Evolutionary conservation across 148 eudicot species (phyloP), one percentile per base, ranked within the genome.

Genomic region (Polygonum aviculare): DNA sequence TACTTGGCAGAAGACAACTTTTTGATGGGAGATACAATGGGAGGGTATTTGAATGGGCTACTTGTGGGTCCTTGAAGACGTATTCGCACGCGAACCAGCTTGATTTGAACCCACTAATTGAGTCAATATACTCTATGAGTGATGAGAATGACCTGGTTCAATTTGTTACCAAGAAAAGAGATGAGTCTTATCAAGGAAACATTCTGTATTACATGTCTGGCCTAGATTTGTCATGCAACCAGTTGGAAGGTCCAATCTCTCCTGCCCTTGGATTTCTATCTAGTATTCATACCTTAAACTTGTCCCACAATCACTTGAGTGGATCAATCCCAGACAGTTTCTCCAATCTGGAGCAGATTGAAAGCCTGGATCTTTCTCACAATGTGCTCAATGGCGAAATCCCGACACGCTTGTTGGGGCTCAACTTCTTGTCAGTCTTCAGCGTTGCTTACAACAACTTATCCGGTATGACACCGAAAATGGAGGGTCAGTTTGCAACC

Each of bases 151-250:
- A 62, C 39, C 15, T 62, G 39, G 39, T 62, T 62, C 69, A 62
- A 55, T 79, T 79, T 51, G 63, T 74, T 47, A 74, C 81, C 12
- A 79, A 79, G 74, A 74, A 5, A 26, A 74, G 81, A 63, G 69
- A 22, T 48, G 77, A 79, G 12, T 74, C 81, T 57, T 74, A 62
- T 52, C 63, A 21, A 12, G 77, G 81, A 14, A 74, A 49, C 11
- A 3, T 79, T 67, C 65, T 79, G 38, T 67, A 79, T 38, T 75
- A 74, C 70, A 74, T 79, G 81, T 79, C 81, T 18, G 81, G 81
- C n/a, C 12, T 79, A 48, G 81, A 79, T 67, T 54, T 79, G 52
- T 74, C 81, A 12, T 67, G 47, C 44, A 74, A 74, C 55, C 51
- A 67, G 6, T 52, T 67, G 44, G 55, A 48, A 4, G 74, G 77